Conservation (phyloP, 2,329 filamentous ascomycete species). For the Colletotrichum sidae region DNA sequence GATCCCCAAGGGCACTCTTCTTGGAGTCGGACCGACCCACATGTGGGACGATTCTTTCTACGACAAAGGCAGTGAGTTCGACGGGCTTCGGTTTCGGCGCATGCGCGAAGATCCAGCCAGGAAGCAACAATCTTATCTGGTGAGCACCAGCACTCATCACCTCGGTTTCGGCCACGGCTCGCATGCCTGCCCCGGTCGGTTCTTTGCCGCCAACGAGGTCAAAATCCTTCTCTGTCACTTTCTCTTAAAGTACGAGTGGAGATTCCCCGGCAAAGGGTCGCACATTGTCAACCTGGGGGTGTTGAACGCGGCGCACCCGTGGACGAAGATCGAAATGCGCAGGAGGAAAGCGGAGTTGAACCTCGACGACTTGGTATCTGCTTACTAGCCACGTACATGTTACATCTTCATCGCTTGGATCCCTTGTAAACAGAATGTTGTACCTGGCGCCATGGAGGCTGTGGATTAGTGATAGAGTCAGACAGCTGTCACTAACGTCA, state of each 20-base stretch:
- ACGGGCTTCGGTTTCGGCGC: background rate
- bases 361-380: no score
- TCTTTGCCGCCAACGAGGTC: slow-evolving; percentile 50
- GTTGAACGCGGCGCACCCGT: no score
- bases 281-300: no score
- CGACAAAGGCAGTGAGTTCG: background rate
- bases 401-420: no score
- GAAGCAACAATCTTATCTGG: background rate
- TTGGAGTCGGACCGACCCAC: background rate
- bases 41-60: background rate
- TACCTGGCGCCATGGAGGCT: no score
- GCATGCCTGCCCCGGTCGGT: slow-evolving; percentile 51
- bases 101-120: background rate
- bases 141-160: background rate
- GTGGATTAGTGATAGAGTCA: no score
- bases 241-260: slow-evolving; percentile 41
- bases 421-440: no score
- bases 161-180: slow-evolving; percentile 40
- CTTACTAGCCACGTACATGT: no score
- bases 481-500: no score
- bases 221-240: slow-evolving; percentile 47
- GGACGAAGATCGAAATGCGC: no score
- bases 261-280: no score
- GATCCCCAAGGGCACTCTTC: background rate
- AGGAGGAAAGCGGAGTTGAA: no score